Conservation (phyloP, 495 filamentous ascomycete species). For the Xylaria palmicola region DNA sequence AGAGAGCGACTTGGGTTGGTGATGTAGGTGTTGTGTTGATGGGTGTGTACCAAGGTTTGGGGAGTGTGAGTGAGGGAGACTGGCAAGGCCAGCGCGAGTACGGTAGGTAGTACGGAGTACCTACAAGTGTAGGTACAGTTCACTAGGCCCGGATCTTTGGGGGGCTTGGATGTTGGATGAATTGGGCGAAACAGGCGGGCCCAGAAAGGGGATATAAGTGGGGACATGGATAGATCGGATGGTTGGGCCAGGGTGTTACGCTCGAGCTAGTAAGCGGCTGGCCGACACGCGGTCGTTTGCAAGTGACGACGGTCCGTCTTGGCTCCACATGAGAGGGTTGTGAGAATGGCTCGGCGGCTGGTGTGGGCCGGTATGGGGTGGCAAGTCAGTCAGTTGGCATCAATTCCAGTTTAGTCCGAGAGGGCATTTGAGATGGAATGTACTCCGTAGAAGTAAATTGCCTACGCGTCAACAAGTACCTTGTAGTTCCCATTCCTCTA, state of each 20-base stretch:
- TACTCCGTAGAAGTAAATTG: constrained; percentile 12
- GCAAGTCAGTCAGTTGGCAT: not conserved
- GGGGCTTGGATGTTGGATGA: not conserved
- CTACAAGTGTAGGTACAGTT: not conserved
- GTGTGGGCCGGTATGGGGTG: not conserved
- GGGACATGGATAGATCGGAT: not conserved
- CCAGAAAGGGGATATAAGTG: constrained; percentile 14
- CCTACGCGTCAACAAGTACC: constrained; percentile 2
- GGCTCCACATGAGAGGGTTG: not conserved
- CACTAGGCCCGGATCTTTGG: not conserved
- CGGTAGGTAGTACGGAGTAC: not conserved
- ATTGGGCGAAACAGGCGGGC: not conserved
- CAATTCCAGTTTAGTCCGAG: constrained; percentile 9
- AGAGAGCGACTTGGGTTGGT: constrained; percentile 19
- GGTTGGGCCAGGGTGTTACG: not conserved
- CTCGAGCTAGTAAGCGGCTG: no score
- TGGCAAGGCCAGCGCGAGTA: not conserved
- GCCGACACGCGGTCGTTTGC: not conserved
- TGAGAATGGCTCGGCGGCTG: not conserved
- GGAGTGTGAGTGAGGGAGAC: not conserved
- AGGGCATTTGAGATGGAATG: not conserved
- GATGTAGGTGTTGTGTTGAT: constrained; percentile 9
- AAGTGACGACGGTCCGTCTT: not conserved
- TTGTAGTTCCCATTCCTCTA: not conserved
- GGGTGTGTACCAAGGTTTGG: not conserved